A percentile compares a stretch with the other conserved stretches of the same genome.
phyloP scores from a whole-genome alignment of 768 basidiomycete species.

The Tubosaeta sp. region DNA sequence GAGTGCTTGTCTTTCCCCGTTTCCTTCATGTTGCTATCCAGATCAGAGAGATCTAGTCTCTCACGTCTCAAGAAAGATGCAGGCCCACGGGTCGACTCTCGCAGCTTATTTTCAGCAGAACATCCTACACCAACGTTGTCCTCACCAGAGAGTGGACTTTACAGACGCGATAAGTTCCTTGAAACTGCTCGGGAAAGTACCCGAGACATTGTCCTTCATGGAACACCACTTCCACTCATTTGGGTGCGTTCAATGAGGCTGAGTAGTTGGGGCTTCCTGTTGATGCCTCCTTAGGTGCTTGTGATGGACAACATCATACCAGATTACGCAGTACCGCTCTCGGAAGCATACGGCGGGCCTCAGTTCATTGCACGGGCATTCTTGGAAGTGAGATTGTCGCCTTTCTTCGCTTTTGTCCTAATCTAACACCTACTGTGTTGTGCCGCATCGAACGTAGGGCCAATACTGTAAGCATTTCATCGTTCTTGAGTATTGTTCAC shows the following conservation, averaged over 20 bases:
- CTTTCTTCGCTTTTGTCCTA: neutral
- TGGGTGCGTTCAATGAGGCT: conserved; percentile 21
- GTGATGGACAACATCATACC: conserved; percentile 26
- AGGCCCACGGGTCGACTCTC: conserved; percentile 18
- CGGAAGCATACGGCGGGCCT: conserved; percentile 24
- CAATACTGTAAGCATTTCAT: conserved; percentile 20
- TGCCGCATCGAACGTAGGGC: conserved; percentile 13
- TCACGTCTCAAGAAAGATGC: conserved; percentile 17
- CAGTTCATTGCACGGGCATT: conserved; percentile 26
- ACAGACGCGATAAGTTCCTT: conserved; percentile 3
- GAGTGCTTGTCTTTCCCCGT: conserved; percentile 3
- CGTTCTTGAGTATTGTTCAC: neutral
- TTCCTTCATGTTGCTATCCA: conserved; percentile 14
- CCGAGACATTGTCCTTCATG: conserved; percentile 10
- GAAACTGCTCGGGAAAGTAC: conserved; percentile 9
- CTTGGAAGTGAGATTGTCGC: conserved; percentile 15
- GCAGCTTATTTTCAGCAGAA: conserved; percentile 13
- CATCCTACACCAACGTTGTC: neutral
- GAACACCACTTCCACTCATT: conserved; percentile 24
- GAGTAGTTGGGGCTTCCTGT: neutral
- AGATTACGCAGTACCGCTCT: conserved; percentile 26
- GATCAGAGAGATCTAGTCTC: conserved; percentile 7
- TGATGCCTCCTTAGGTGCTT: conserved; percentile 15
- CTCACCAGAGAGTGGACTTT: neutral
- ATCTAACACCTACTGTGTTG: neutral